Percentiles rank a stretch among this genome's conserved stretches.
Conservation (phyloP, 129 eudicot genomes). For the Chrysanthemum seticuspe region DNA sequence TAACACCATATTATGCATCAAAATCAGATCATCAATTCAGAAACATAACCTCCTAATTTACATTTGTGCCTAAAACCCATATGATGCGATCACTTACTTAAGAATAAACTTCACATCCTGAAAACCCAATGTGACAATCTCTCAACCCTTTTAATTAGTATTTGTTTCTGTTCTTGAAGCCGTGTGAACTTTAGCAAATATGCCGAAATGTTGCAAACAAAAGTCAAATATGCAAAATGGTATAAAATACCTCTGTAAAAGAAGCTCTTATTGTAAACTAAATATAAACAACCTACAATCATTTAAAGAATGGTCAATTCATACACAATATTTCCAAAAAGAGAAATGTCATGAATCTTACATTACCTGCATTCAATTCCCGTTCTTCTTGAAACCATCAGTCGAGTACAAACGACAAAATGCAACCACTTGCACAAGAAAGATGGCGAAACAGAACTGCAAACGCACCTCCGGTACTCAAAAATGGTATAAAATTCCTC, state of each 20-base stretch:
- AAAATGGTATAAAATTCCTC: slow-evolving; percentile 33
- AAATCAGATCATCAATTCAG: too few relatives aligned
- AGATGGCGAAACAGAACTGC: neutral
- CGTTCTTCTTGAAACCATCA: neutral
- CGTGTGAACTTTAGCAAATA: too few relatives aligned
- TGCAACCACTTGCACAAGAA: neutral
- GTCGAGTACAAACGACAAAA: slow-evolving; percentile 3
- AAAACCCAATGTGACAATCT: too few relatives aligned
- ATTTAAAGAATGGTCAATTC: slow-evolving; percentile 19
- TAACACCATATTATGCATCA: too few relatives aligned
- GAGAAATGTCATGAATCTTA: slow-evolving; percentile 21
- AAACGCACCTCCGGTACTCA: slow-evolving; percentile 22
- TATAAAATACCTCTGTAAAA: slow-evolving; percentile 14
- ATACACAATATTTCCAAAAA: slow-evolving; percentile 17
- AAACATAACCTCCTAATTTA: too few relatives aligned
- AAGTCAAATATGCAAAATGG: neutral
- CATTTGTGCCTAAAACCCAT: too few relatives aligned
- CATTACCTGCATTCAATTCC: slow-evolving; percentile 16
- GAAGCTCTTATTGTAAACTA: slow-evolving; percentile 29
- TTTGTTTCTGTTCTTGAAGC: too few relatives aligned
- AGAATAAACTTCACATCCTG: too few relatives aligned
- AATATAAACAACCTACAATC: slow-evolving; percentile 22
- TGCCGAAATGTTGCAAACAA: neutral
- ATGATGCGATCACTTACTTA: too few relatives aligned
- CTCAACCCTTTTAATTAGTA: too few relatives aligned